Conservation (phyloP, 495 filamentous ascomycete species). For the Daldinia grandis region DNA sequence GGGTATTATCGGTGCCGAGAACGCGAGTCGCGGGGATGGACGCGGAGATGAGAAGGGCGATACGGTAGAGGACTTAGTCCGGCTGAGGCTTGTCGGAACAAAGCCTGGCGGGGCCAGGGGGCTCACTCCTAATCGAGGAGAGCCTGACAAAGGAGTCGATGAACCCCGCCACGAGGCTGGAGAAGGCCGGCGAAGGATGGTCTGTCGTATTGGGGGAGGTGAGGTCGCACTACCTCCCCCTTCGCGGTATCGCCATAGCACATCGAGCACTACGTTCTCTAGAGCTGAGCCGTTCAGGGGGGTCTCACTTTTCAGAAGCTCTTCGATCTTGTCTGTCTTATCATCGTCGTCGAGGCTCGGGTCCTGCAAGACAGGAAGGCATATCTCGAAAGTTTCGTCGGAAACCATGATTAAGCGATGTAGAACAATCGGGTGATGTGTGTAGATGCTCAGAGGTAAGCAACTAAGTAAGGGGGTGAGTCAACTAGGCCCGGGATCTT, state of each 20-base stretch:
- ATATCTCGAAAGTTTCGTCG: constrained; percentile 90
- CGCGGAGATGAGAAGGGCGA: constrained; percentile 96
- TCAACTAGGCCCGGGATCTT: constrained; percentile 3
- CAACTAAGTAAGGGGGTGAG: constrained; percentile 12
- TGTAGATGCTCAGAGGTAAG: constrained; percentile 5
- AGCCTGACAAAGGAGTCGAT: constrained; percentile 78
- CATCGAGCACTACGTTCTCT: constrained; percentile 90
- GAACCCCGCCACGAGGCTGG: constrained; percentile 92
- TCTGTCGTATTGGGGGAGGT: constrained; percentile 82
- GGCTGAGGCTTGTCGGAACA: constrained; percentile 74
- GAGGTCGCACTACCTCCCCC: constrained; percentile 77
- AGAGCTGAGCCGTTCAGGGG: constrained; percentile 77
- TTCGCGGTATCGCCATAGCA: constrained; percentile 90
- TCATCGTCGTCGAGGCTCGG: constrained; percentile 88
- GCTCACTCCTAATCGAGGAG: constrained; percentile 77
- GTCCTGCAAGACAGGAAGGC: constrained; percentile 87
- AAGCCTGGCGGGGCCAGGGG: constrained; percentile 85
- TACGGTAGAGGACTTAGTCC: constrained; percentile 75
- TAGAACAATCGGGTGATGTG: constrained; percentile 22
- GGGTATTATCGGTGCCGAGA: constrained; percentile 89
- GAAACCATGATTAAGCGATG: constrained; percentile 74
- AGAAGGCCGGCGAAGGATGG: constrained; percentile 86
- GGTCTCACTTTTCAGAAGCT: constrained; percentile 81
- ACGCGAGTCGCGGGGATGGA: constrained; percentile 89
- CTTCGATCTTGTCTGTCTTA: constrained; percentile 90